These are phyloP conservation scores for Pouteria glomerata DNA, from an alignment of 148 eudicot genomes.

Conservation along the genomic window DNA sequence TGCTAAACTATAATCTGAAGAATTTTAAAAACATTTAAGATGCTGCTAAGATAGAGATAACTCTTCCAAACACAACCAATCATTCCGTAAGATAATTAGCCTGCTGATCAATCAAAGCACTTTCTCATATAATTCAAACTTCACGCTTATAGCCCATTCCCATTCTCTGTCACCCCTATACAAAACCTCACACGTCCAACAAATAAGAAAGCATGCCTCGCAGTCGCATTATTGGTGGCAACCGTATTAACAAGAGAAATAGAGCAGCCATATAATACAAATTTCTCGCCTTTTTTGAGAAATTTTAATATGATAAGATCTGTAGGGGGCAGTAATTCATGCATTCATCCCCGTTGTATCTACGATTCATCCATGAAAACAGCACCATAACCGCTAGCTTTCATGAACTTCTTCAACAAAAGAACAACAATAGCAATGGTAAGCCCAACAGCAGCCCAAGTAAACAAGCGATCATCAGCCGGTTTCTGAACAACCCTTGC, in stretches of 20 bases:
- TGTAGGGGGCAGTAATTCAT: background rate
- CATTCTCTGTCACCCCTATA: no score
- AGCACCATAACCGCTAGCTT: slow-evolving; percentile 81
- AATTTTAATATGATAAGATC: background rate
- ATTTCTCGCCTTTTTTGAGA: background rate
- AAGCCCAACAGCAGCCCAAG: slow-evolving; percentile 85
- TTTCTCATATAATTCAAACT: no score
- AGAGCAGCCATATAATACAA: background rate
- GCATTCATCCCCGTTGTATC: slow-evolving; percentile 3
- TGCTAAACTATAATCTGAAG: no score
- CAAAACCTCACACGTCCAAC: no score
- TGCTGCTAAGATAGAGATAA: no score
- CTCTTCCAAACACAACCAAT: no score
- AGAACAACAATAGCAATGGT: slow-evolving; percentile 74
- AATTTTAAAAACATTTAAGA: no score
- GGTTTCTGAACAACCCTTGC: slow-evolving; percentile 39
- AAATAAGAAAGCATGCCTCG: no score
- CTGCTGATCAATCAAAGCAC: no score
- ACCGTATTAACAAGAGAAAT: background rate
- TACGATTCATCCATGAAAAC: slow-evolving; percentile 72
- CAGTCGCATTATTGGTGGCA: background rate
- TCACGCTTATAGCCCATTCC: no score
- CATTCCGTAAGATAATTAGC: no score
- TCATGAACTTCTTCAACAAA: slow-evolving; percentile 77
- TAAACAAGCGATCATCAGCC: slow-evolving; percentile 82